These are phyloP conservation scores for Suillus ampliporus DNA, from an alignment of 768 basidiomycete species.

Conservation along the genomic window DNA sequence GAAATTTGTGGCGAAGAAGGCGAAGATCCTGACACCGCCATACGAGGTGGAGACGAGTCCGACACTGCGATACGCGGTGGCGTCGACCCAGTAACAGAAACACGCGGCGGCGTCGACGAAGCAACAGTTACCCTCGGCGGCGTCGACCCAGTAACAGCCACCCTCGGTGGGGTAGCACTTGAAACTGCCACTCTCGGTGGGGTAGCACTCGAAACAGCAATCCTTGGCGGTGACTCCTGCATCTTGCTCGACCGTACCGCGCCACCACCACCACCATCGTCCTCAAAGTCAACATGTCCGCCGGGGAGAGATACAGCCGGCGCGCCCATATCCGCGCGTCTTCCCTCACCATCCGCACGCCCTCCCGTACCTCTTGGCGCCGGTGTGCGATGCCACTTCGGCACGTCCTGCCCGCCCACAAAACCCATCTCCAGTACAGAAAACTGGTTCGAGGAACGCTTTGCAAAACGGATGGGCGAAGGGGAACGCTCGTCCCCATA, in stretches of 20 bases:
- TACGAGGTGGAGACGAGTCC: slow-evolving; percentile 27
- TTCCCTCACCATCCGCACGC: not conserved
- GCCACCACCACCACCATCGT: not conserved
- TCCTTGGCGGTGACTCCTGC: slow-evolving; percentile 3
- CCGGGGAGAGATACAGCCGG: not conserved
- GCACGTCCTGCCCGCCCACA: not conserved
- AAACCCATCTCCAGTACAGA: slow-evolving; percentile 7
- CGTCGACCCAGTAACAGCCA: not conserved
- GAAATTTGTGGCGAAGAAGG: slow-evolving; percentile 24
- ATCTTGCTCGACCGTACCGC: not conserved
- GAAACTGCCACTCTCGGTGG: too few species aligned
- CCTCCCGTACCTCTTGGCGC: not conserved
- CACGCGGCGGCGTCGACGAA: not conserved
- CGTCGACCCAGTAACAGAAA: not conserved
- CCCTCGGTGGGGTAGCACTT: too few species aligned
- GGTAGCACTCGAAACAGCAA: slow-evolving; percentile 2
- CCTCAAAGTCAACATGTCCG: slow-evolving; percentile 7
- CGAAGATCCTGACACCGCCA: slow-evolving; percentile 31
- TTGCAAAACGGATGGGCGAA: slow-evolving; percentile 6
- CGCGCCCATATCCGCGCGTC: not conserved
- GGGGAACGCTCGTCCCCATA: slow-evolving; percentile 9
- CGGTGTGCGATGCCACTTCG: slow-evolving; percentile 2
- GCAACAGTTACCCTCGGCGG: not conserved
- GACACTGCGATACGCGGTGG: not conserved
- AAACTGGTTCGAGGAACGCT: slow-evolving; percentile 6